Evolutionary conservation across 2,329 filamentous ascomycete genomes (phyloP), one percentile per base, ranked within the genome.

Genomic region (Diaporthe ilicicola): DNA sequence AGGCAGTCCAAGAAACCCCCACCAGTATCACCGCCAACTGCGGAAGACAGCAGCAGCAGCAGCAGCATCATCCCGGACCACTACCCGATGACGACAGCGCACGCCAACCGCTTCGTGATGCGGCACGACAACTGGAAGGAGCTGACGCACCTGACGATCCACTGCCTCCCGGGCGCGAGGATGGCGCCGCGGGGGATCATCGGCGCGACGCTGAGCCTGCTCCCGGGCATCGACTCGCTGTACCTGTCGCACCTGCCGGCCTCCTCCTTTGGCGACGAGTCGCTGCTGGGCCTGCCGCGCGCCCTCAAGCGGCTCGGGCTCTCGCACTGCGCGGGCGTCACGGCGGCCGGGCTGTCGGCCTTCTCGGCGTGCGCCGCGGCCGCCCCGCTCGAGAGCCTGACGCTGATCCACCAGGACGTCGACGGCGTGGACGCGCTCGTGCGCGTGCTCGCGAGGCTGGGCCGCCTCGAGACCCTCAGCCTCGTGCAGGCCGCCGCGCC

Each of bases 161-260:
- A 91, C 76, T 90, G 88, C 74, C 81, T 86, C 10, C 85, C 87
- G 0, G 88, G 87, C 1, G 87, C 87, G 1, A 86, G 84, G 1
- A 78, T 90, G 6, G 84, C 86, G 0, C 86, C 89, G 0, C 81
- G 84, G n/a, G 82, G 82, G 3, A 81, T 90, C 2, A 82, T 92
- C 37, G 82, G 83, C 4, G 83, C 84, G 56, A 84, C 87, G 0
- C 78, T 91, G 34, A 79, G 81, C 27, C 80, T 80, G 24, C 82
- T 92, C 37, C 87, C 89, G 0, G 83, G 84, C 0, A 84, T 92
- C 27, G 83, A 88, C 74, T 85, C 88, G 72, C 81, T 92, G n/a
- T 84, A 90, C 74, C 80, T 92, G 19, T 90, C 88, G 24, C 84
- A 85, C 66, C 80, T 92, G 2, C 85, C 89, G 0, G 78, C 82